Base-by-base conservation (phyloP, 345 rosid species). In the Citrus australasica region DNA sequence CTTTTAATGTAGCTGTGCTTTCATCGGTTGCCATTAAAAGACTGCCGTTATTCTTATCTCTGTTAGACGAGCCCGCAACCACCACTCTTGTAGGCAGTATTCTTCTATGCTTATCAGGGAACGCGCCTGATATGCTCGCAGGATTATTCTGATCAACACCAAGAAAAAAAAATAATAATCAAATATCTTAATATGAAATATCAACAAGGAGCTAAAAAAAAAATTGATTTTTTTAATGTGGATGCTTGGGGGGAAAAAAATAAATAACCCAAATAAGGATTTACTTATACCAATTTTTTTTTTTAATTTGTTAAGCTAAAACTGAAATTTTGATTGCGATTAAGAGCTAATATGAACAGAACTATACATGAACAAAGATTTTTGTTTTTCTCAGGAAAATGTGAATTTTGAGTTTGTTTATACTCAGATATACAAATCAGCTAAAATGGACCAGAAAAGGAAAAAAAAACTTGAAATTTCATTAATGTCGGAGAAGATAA, bases 1-100 rank as follows among this genome's bases (percentile, higher is more conserved):
- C 84, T 78, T 84, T 80, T 77, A 82, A 71, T 5, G 88, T 27
- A 11, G 59, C 28, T 64, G 78, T 46, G 33, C 62, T 16, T 48
- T 67, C 4, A 28, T 55, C 51, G 77, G 79, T 80, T 82, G 89
- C 92, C 66, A 85, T 84, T 73, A 88, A 22, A 48, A 90, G 78
- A 79, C 87, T 86, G 71, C 83, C 81, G 82, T 79, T 86, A 64
- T 79, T 81, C 37, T 87, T 90, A 27, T 68, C 72, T 32, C 81
- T 75, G 81, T 80, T 83, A 30, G 73, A 69, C 46, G 87, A 79
- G 80, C 83, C 83, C 53, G 81, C 62, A 17, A 87, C 83, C 40
- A 83, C 87, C 48, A 76, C 87, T 81, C 77, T 84, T 33, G 86
- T 71, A 61, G 91, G 79, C 74, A 85, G 84, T 37, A 74, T 24